Evolutionary conservation across 2,329 filamentous ascomycete genomes (phyloP).

Genomic region (Stachybotrys chlorohalonatus): DNA sequence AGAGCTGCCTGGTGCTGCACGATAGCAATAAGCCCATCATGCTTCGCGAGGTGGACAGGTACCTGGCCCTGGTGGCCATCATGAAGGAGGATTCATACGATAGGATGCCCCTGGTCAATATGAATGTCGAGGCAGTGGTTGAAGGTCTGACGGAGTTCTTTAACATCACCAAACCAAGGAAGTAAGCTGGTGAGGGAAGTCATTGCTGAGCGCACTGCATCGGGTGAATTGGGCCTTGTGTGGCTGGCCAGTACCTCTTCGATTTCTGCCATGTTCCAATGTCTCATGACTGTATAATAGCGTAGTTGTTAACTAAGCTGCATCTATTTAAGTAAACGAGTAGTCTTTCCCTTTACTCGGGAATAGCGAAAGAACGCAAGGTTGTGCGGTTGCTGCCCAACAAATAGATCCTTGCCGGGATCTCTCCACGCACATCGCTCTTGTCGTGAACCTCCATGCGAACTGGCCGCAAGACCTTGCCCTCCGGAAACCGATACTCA

Average conservation of each 20-base stretch:
- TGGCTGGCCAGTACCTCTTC: neutral
- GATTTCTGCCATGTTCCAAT: neutral
- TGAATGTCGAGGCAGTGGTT: conserved; percentile 78
- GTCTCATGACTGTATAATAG: neutral
- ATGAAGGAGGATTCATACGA: conserved; percentile 81
- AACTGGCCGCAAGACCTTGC: conserved; percentile 23
- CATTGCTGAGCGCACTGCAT: neutral
- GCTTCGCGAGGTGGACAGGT: conserved; percentile 61
- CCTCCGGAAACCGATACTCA: conserved; percentile 17
- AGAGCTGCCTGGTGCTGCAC: conserved; percentile 59
- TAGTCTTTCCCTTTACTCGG: neutral
- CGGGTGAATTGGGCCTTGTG: no score
- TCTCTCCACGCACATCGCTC: conserved; percentile 32
- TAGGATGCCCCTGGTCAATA: conserved; percentile 76
- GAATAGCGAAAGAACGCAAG: conserved; percentile 38
- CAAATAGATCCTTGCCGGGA: conserved; percentile 42
- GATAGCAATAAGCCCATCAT: conserved; percentile 57
- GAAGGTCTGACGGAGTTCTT: conserved; percentile 74
- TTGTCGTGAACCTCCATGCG: conserved; percentile 43
- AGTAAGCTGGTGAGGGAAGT: conserved; percentile 11
- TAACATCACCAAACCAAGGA: conserved; percentile 54
- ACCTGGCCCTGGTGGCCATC: conserved; percentile 73
- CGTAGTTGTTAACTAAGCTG: neutral
- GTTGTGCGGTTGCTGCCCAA: conserved; percentile 37
- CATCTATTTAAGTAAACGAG: neutral